Percentiles rank a stretch among this genome's conserved stretches.
phyloP scores from a whole-genome alignment of 2,329 filamentous ascomycete species.

The Colletotrichum sp. region DNA sequence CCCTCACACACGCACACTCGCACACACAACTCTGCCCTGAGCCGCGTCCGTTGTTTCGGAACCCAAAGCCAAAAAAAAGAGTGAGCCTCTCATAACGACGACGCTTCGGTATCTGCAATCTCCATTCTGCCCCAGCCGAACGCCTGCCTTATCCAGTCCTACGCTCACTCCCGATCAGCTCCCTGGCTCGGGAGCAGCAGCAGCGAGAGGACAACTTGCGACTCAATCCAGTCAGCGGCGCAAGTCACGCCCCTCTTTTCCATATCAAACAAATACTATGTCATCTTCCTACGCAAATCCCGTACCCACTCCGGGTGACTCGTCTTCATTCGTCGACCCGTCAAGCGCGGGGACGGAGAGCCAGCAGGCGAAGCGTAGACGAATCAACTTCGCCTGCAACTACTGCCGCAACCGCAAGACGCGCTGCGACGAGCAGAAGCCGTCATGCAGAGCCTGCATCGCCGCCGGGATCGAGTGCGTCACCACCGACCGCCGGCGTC shows the following conservation, averaged over 20 bases:
- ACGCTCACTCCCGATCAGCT: not conserved
- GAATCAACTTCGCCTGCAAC: constrained; percentile 26
- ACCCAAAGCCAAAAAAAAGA: not conserved
- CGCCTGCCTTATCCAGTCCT: not conserved
- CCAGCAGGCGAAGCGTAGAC: not conserved
- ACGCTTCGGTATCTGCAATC: constrained; percentile 3
- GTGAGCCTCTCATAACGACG: not conserved
- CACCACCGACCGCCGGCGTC: constrained; percentile 29
- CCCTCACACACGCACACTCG: not conserved
- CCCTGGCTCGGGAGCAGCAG: not conserved
- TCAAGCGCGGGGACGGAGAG: not conserved
- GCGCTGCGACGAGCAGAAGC: constrained; percentile 30
- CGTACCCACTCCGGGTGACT: not conserved
- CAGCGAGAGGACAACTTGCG: not conserved
- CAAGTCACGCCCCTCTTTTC: not conserved
- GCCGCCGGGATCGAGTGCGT: constrained; percentile 27
- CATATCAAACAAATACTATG: not conserved
- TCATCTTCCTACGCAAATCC: not conserved
- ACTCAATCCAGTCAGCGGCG: not conserved
- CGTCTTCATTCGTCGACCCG: not conserved
- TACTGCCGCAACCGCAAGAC: constrained; percentile 33
- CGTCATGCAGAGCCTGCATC: constrained; percentile 36
- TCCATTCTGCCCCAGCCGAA: not conserved
- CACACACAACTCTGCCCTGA: not conserved
- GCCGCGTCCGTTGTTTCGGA: not conserved